phyloP scores from a whole-genome alignment of 1,139 yeast species.

The Saccharomycopsis phalli region DNA sequence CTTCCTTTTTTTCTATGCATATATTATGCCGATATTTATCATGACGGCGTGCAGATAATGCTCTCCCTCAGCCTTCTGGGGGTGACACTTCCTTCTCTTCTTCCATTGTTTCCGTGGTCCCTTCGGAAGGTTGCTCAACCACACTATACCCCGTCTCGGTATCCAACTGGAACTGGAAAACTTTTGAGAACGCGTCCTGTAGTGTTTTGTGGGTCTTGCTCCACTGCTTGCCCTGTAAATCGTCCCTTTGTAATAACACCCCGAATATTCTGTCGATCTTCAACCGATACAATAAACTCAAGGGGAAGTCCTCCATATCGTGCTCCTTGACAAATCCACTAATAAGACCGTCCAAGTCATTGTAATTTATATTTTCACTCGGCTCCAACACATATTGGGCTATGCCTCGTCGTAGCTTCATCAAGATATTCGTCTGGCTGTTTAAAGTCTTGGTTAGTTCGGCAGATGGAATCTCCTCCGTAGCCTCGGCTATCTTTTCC shows the following conservation, averaged over 20 bases:
- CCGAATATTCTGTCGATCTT: background rate
- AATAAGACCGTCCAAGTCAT: background rate
- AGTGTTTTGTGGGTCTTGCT: background rate
- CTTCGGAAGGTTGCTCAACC: too few relatives aligned
- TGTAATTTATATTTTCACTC: background rate
- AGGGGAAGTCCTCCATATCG: background rate
- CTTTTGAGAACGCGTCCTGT: too few relatives aligned
- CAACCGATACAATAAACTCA: background rate
- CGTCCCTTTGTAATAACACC: slow-evolving; percentile 9
- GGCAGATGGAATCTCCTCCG: background rate
- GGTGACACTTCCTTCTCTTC: too few relatives aligned
- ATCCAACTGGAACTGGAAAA: too few relatives aligned
- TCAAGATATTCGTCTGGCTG: slow-evolving; percentile 1
- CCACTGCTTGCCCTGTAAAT: slow-evolving; percentile 2
- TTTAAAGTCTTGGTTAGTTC: background rate
- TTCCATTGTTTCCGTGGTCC: too few relatives aligned
- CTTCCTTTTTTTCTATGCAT: too few relatives aligned
- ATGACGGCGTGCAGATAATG: too few relatives aligned
- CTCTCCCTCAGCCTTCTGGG: too few relatives aligned
- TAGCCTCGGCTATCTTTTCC: background rate
- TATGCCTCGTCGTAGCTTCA: slow-evolving; percentile 4
- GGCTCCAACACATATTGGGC: slow-evolving; percentile 4
- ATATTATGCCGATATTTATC: too few relatives aligned
- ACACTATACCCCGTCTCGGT: too few relatives aligned
- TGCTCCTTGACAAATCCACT: background rate